Evolutionary conservation across 257 asterid species (phyloP).

Genomic region (Rubia yunnanensis): DNA sequence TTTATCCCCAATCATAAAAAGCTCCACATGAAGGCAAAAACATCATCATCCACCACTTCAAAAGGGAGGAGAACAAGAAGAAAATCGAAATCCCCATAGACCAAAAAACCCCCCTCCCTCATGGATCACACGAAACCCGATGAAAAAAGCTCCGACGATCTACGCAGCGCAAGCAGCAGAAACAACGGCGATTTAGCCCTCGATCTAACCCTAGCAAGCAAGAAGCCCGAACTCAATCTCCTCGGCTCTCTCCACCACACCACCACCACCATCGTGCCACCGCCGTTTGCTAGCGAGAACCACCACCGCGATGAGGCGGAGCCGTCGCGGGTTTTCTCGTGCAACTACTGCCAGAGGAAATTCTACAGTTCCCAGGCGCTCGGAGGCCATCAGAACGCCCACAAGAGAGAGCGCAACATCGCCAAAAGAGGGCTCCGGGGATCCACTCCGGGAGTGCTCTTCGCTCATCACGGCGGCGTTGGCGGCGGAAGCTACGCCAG

Average conservation of each 20-base stretch:
- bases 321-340: constrained; percentile 54
- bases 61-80: constrained; percentile 6
- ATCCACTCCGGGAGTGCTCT: constrained; percentile 6
- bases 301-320: constrained; percentile 12
- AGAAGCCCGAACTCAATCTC: constrained; percentile 32
- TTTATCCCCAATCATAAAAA: constrained; percentile 18
- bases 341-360: constrained; percentile 79
- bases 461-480: background rate
- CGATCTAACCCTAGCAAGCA: constrained; percentile 47
- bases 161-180: too few relatives aligned
- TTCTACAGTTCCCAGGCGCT: constrained; percentile 93
- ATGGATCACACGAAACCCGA: constrained; percentile 5
- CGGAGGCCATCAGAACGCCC: constrained; percentile 97
- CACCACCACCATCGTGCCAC: background rate
- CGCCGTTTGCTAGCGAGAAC: background rate
- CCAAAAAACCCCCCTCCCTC: background rate
- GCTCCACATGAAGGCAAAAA: constrained; percentile 29
- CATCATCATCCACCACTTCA: background rate
- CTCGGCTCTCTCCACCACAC: constrained; percentile 13
- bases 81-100: background rate
- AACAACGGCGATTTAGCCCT: constrained; percentile 22
- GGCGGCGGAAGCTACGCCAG: constrained; percentile 24
- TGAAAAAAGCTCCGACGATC: background rate
- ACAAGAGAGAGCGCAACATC: constrained; percentile 72
- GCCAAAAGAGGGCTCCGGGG: constrained; percentile 42